Base-by-base conservation (phyloP, 129 eudicot genomes). In the Tanacetum coccineum region DNA sequence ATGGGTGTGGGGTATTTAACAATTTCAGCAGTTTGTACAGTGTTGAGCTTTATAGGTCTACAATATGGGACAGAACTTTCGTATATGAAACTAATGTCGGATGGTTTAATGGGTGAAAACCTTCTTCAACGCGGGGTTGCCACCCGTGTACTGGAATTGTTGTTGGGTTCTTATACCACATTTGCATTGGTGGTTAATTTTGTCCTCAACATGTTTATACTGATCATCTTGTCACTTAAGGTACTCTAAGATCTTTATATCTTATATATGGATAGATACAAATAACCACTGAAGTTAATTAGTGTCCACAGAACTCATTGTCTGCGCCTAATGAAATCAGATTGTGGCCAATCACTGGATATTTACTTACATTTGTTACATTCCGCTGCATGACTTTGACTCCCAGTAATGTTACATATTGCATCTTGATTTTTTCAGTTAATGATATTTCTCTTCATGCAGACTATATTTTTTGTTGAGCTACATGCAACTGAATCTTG, bases 1-100 rank as follows among this genome's bases (percentile, higher is more conserved):
- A 93, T 93, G 98, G 96, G 87, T 76, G 85, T 74, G 72, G 81
- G 86, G 70, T 78, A 80, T 69, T 76, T 88, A 66, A 71, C 82
- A 6, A 59, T 88, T 71, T 88, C 98, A 6, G 88, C 82, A 42
- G 81, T 74, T 65, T 81, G 79, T 72, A 93, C 98, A 9, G 77
- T 73, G 64, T 67, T 88, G 78, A 88, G 95, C 86, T 79, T 82
- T 36, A 76, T 80, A 10, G 79, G 92, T 62, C 91, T 93, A 71
- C 92, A 77, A 40, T 88, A 73, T 79, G 84, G 92, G 87, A 78
- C 87, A 10, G 81, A 74, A 54, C 52, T 84, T 47, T 83, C 98
- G 53, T 78, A 71, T 75, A 78, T 75, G 79, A 84, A 84, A 15
- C 64, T 84, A 57, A 72, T 66, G 59, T 61, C 85, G 47, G 92